Percentiles rank a stretch among this genome's conserved stretches.
phyloP scores from a whole-genome alignment of 2,329 filamentous ascomycete genomes.

The Emergomyces orientalis region DNA sequence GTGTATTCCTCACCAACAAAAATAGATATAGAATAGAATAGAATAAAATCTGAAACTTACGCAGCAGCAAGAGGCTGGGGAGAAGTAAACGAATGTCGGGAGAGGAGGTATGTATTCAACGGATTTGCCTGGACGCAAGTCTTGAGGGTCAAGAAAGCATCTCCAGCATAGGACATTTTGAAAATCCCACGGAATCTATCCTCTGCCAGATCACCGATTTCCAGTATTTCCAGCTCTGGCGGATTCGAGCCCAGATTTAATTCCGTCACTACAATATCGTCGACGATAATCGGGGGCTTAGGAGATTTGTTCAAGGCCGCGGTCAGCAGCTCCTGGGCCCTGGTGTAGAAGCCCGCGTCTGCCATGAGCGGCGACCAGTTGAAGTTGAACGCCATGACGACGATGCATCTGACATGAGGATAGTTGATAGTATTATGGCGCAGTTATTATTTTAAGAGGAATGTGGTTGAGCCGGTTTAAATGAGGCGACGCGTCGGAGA shows the following conservation, averaged over 20 bases:
- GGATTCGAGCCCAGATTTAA: constrained; percentile 92
- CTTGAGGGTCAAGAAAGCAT: constrained; percentile 89
- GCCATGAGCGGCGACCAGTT: constrained; percentile 99
- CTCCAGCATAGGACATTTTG: constrained; percentile 96
- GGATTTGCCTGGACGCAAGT: constrained; percentile 97
- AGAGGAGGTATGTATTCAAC: constrained; percentile 87
- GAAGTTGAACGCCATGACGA: constrained; percentile 97
- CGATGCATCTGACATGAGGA: constrained; percentile 13
- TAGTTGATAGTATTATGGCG: too few species aligned
- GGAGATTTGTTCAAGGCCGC: constrained; percentile 94
- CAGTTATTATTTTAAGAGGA: too few species aligned
- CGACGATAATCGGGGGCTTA: constrained; percentile 97
- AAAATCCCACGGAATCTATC: constrained; percentile 97
- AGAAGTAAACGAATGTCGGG: constrained; percentile 84
- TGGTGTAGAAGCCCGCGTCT: constrained; percentile 81
- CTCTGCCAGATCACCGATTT: constrained; percentile 95
- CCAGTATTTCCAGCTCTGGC: constrained; percentile 89
- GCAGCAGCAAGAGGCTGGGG: constrained; percentile 85
- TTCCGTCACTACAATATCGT: constrained; percentile 97
- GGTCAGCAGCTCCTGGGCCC: constrained; percentile 88
- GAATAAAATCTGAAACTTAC: constrained; percentile 24
- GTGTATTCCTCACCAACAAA: not conserved
- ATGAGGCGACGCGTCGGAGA: not conserved
- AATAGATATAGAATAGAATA: not conserved
- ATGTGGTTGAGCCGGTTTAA: too few species aligned